Base-by-base conservation (phyloP, 2,329 filamentous ascomycete genomes). In the Diaporthe sp. region DNA sequence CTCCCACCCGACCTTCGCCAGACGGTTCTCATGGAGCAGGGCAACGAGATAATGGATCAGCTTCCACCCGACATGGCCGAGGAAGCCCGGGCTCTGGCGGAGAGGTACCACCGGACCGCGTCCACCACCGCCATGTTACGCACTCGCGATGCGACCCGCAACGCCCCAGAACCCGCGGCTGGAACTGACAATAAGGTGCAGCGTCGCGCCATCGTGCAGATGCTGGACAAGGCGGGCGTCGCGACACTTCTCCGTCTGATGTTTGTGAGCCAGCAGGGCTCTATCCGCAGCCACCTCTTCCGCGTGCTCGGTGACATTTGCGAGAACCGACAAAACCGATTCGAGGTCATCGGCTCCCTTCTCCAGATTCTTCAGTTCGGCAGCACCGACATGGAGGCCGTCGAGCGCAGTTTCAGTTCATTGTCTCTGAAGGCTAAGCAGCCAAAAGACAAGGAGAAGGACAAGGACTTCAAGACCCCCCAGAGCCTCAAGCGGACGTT, bases 171-270 rank as follows among this genome's bases (percentile, higher is more conserved):
- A 70, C 79, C 80, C 37, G 78, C 79, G 53, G 74, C 77, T 37
- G 80, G 80, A 15, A 77, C 75, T 78, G 85, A 91, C 78, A 76
- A 89, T 82, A 96, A 95, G 85, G 85, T 88, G 51, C 93, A 94
- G 80, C 92, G 94, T 74, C 94, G 94, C 77, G 93, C 95, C 31
- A 94, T 97, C 75, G 94, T 98, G 34, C 97, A 99, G 82, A 98
- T 99, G 94, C 91, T 99, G 42, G 97, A 99, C 84, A 98, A 98
- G 85, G 91, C 96, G 62, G 97, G 97, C 37, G 93, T 99, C 78
- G 97, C 97, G 37, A 98, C 97, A n/a, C 87, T 99, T 46, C 89
- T 99, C 58, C 94, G 97, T n/a, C 90, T 99, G 13, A 98, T 99
- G 96, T 99, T 99, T 83, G 95, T 98, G 80, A 94, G 95, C 65